Base-by-base conservation (phyloP, 345 rosid species). In the Combretum micranthum region DNA sequence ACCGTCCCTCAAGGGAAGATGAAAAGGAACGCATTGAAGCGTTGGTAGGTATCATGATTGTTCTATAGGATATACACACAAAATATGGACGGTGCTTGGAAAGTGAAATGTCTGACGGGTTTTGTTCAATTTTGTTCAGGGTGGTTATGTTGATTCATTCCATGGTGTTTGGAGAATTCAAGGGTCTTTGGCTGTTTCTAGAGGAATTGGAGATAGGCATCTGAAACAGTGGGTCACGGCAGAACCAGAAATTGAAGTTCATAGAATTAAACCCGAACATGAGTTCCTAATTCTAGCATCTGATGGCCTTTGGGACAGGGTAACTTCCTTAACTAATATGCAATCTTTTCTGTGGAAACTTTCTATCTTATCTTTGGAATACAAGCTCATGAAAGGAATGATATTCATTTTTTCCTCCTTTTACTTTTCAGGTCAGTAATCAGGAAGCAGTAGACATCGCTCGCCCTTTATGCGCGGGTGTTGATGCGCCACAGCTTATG, bases 251-350 rank as follows among this genome's bases (percentile, higher is more conserved):
- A 88, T 90, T 0, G 83, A 55, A 64, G 48, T 75, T 32, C 50
- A 84, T 22, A 63, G 17, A 61, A 75, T 92, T 50, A 60, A 69
- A 52, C 80, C 87, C 0, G 84, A 77, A 13, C 56, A 68, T 2
- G 96, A 92, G 72, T 84, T 88, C 80, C 71, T 92, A 72, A 88
- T 92, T 63, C 67, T 92, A 55, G 96, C 95, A n/a, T 92, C 98
- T 1, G 98, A 92, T 49, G 98, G 98, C 15, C 71, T 92, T n/a
- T 92, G 98, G 98, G 90, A 88, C 47, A 92, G 81, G 96, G 98
- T 90, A 72, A 7, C 39, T 32, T 7, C 1, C 39, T 7, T 7
- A 11, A 32, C 39, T 52, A 49, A 19, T 51, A n/a, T 19, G 37
- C 26, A 13, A 13, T 19, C 22, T 12, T 19, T 43, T 9, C 43